Percentiles rank a stretch among this genome's conserved stretches.
These are phyloP conservation scores for Drechslerella stenobrocha DNA, from an alignment of 2,329 filamentous ascomycete genomes.

Conservation along the genomic window DNA sequence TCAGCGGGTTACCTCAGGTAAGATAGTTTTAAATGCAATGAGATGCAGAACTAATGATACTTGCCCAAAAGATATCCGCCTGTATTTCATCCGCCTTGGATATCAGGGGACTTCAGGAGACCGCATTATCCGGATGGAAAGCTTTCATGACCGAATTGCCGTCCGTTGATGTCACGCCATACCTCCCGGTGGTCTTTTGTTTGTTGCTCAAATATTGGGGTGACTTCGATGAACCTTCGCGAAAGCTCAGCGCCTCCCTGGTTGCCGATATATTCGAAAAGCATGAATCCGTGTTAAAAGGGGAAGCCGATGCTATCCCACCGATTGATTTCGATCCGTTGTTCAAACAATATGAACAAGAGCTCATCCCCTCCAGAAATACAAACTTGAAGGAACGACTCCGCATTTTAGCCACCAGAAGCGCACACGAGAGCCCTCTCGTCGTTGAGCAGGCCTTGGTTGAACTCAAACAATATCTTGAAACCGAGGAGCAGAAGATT, in stretches of 20 bases:
- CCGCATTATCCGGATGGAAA: slow-evolving; percentile 82
- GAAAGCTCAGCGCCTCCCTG: slow-evolving; percentile 64
- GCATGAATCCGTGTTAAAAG: slow-evolving; percentile 65
- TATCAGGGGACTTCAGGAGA: slow-evolving; percentile 71
- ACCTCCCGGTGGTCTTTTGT: slow-evolving; percentile 87
- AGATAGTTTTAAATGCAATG: slow-evolving; percentile 53
- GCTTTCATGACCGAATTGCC: slow-evolving; percentile 74
- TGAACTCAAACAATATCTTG: slow-evolving; percentile 75
- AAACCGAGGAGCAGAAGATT: slow-evolving; percentile 72
- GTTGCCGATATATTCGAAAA: slow-evolving; percentile 68
- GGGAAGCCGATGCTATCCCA: slow-evolving; percentile 74
- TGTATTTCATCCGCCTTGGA: slow-evolving; percentile 83
- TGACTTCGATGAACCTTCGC: slow-evolving; percentile 65
- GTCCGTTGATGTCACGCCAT: slow-evolving; percentile 74
- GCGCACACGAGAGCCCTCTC: slow-evolving; percentile 79
- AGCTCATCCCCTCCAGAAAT: slow-evolving; percentile 68
- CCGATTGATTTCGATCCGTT: slow-evolving; percentile 72
- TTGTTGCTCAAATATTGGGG: slow-evolving; percentile 81
- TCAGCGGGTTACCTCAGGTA: slow-evolving; percentile 82
- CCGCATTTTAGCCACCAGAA: slow-evolving; percentile 71
- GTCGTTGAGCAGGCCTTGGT: slow-evolving; percentile 79
- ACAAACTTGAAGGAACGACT: slow-evolving; percentile 70
- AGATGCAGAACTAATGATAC: slow-evolving; percentile 22
- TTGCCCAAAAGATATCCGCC: slow-evolving; percentile 69
- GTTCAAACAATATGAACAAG: slow-evolving; percentile 68